Evolutionary conservation across 1,284 basidiomycete genomes (phyloP).

Genomic region (Apiotrichum montevideense): DNA sequence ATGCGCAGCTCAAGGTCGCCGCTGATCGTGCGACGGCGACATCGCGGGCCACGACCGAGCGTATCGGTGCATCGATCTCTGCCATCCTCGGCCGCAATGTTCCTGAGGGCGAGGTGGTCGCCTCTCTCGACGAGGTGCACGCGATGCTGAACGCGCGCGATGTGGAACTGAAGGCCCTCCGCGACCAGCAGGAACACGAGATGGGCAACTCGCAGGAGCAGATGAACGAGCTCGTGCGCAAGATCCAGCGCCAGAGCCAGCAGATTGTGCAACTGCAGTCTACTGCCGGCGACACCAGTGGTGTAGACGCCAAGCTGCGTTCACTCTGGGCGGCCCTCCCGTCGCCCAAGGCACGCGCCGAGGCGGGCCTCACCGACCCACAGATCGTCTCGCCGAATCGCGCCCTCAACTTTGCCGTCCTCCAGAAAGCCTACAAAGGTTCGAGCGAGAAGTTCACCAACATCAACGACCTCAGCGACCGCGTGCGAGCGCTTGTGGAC

Average conservation of each 20-base stretch:
- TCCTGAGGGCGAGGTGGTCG: not conserved
- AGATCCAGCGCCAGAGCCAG: conserved; percentile 28
- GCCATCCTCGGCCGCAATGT: conserved; percentile 4
- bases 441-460: conserved; percentile 29
- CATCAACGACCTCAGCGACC: conserved; percentile 64
- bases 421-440: conserved; percentile 32
- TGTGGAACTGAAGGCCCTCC: conserved; percentile 51
- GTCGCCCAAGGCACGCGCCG: conserved; percentile 65
- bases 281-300: not conserved
- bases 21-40: not conserved
- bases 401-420: conserved; percentile 43
- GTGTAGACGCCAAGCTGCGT: conserved; percentile 50
- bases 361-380: conserved; percentile 56
- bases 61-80: not conserved
- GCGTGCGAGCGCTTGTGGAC: conserved; percentile 67
- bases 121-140: conserved; percentile 35
- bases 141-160: conserved; percentile 51
- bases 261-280: conserved; percentile 22
- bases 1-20: not conserved
- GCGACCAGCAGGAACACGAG: conserved; percentile 28
- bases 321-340: conserved; percentile 75
- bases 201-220: conserved; percentile 21
- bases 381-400: conserved; percentile 50
- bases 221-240: conserved; percentile 12
- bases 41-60: not conserved